Conservation (phyloP, 345 rosid species). For the Barbarea vulgaris region DNA sequence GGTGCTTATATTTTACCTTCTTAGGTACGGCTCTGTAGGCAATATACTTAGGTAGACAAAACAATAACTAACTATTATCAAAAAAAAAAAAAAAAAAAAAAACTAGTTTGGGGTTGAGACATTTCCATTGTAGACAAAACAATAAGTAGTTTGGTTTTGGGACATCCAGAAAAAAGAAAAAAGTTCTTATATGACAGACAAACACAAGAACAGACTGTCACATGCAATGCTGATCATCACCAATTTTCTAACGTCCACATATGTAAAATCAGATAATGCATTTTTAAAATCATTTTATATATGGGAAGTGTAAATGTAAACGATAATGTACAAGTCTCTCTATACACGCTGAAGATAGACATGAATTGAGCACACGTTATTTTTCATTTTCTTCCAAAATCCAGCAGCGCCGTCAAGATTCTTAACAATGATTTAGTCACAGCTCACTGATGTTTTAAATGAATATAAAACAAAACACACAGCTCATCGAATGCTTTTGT, state of each 20-base stretch:
- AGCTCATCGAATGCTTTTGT: constrained; percentile 27
- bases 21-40: too few relatives aligned
- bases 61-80: too few relatives aligned
- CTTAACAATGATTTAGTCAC: constrained; percentile 19
- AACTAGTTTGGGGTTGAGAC: too few relatives aligned
- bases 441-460: constrained; percentile 19
- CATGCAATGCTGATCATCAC: constrained; percentile 27
- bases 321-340: background rate
- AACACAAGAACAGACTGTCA: constrained; percentile 25
- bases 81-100: too few relatives aligned
- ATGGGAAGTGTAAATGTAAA: background rate
- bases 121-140: background rate
- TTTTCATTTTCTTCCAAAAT: background rate
- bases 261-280: constrained; percentile 17
- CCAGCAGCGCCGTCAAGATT: constrained; percentile 32
- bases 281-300: background rate
- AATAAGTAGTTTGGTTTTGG: constrained; percentile 17
- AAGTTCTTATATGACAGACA: background rate
- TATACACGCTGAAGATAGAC: background rate
- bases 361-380: background rate
- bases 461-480: constrained; percentile 4
- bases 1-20: too few relatives aligned
- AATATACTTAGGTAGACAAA: too few relatives aligned
- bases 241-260: constrained; percentile 17
- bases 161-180: background rate